Evolutionary conservation across 495 filamentous ascomycete species (phyloP), one percentile per base, ranked within the genome.

Genomic region (Lepidopterella palustris): DNA sequence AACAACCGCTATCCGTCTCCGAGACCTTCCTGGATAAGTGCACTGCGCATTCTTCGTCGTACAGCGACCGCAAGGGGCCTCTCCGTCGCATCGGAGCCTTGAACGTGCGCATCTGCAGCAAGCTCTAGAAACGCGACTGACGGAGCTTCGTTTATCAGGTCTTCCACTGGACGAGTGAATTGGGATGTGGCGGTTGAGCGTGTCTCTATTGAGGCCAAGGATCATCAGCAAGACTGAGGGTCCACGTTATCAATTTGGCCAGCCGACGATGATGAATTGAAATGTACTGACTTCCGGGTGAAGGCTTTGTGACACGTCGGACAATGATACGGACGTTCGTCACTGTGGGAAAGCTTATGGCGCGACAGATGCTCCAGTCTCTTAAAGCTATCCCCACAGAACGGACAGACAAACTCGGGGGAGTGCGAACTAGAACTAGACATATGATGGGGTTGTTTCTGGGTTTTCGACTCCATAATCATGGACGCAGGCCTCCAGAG

Each of bases 311-410:
- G 3, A 40, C 62, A 65, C 5, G n/a, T 31, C 35, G 20, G 11
- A 39, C 62, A 65, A 3, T 4, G 3, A 48, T 58, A 62, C 8
- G 52, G 53, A 3, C 53, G 32, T 10, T 51, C 26, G 13, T 55
- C 39, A 4, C 40, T 51, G 32, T 65, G 62, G 9, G 60, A 64
- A 13, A 58, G 32, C 28, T 57, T 55, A 29, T 65, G 62, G 13
- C 62, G 58, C 11, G 28, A 28, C 26, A 65, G 31, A 42, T 65
- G 62, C 29, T 63, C 62, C 3, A 49, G n/a, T 6, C 62, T 29
- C 53, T 47, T 47, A 31, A 56, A 56, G 31, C 29, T 21, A 45
- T 21, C 25, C 10, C 35, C 31, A 29, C 53, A 56, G 5, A 56
- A 18, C 21, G 51, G 20, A 27, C 51, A 54, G 5, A 29, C 9